Conservation (phyloP, 805 yeast genomes). For the Alloascoidea hylecoeti region DNA sequence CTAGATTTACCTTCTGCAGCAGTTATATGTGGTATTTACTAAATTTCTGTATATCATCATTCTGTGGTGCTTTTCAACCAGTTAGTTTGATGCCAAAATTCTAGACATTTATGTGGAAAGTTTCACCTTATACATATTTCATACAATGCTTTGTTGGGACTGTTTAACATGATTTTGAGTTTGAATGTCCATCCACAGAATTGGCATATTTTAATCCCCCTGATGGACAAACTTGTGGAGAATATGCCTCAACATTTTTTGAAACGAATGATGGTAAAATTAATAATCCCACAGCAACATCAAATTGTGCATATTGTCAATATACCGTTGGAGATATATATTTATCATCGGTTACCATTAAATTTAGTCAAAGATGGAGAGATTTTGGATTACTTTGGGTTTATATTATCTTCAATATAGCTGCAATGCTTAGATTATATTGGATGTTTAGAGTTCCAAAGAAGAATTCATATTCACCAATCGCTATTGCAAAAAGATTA, state of each 20-base stretch:
- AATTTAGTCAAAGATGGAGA: conserved; percentile 45
- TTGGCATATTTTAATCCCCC: conserved; percentile 38
- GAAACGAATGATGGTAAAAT: conserved; percentile 39
- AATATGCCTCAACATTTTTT: conserved; percentile 32
- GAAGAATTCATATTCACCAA: too few species aligned
- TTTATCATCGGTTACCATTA: conserved; percentile 25
- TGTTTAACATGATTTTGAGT: conserved; percentile 34
- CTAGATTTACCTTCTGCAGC: conserved; percentile 59
- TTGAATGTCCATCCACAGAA: conserved; percentile 35
- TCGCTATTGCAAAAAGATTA: too few species aligned
- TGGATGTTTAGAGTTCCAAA: conserved; percentile 13
- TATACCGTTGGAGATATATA: conserved; percentile 25
- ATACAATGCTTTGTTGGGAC: conserved; percentile 37
- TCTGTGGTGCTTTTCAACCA: conserved; percentile 60
- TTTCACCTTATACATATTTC: conserved; percentile 61
- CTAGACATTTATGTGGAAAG: conserved; percentile 76
- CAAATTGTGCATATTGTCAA: conserved; percentile 26
- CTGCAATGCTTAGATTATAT: conserved; percentile 14
- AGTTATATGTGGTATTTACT: conserved; percentile 40
- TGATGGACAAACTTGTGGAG: conserved; percentile 47
- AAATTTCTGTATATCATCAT: conserved; percentile 42
- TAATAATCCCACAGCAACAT: conserved; percentile 30
- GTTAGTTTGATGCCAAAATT: conserved; percentile 52
- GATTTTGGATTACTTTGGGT: conserved; percentile 49
- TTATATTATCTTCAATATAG: conserved; percentile 40